Evolutionary conservation across 306 rosid genomes (phyloP).

Genomic region (Datisca glomerata): DNA sequence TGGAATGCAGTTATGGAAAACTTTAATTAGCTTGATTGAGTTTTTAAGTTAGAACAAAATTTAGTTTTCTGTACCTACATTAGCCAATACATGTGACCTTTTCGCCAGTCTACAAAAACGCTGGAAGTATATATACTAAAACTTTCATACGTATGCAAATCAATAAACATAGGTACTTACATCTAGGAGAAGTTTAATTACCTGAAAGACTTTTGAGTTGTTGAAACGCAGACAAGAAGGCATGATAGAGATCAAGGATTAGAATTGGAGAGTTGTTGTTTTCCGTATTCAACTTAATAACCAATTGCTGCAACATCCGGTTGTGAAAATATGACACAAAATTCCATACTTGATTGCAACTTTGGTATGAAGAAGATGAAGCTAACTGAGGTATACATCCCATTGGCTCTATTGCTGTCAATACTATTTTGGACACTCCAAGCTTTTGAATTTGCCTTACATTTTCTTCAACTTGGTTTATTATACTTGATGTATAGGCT

Average conservation of each 20-base stretch:
- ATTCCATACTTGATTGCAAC: slow-evolving; percentile 13
- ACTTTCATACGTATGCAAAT: too few species aligned
- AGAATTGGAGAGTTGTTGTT: slow-evolving; percentile 1
- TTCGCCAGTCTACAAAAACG: too few species aligned
- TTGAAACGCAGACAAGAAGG: slow-evolving; percentile 13
- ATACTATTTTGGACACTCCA: slow-evolving; percentile 23
- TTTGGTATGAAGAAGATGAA: slow-evolving; percentile 1
- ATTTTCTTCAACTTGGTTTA: slow-evolving; percentile 21
- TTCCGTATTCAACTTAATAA: slow-evolving; percentile 17
- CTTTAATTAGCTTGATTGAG: too few species aligned
- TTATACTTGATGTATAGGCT: slow-evolving; percentile 12
- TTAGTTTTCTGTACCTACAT: too few species aligned
- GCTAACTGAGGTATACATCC: slow-evolving; percentile 31
- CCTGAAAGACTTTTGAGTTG: too few species aligned
- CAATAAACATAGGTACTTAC: too few species aligned
- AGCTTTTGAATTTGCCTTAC: slow-evolving; percentile 25
- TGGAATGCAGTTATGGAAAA: too few species aligned
- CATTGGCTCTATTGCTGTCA: slow-evolving; percentile 31
- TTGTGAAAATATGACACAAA: slow-evolving; percentile 22
- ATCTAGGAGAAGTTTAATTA: too few species aligned
- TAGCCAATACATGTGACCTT: too few species aligned
- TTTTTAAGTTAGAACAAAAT: too few species aligned
- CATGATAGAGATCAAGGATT: slow-evolving; percentile 25
- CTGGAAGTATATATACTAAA: too few species aligned
- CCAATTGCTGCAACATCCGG: slow-evolving; percentile 12